Conservation (phyloP, 331 rosid genomes). For the Quercus lobata region DNA sequence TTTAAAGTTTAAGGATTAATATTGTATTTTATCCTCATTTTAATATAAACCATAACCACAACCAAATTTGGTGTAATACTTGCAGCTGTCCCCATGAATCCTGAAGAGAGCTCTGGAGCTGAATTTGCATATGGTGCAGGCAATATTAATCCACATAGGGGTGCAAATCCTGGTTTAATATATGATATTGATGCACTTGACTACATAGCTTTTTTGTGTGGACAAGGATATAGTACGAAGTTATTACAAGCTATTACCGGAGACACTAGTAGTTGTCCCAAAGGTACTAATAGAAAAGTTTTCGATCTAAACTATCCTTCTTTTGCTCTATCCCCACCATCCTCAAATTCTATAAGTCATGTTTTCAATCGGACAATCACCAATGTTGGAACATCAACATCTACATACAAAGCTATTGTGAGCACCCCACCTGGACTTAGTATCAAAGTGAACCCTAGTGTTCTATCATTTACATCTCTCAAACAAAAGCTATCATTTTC, state of each 20-base stretch:
- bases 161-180: conserved; percentile 28
- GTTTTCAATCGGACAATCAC: conserved; percentile 23
- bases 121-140: conserved; percentile 25
- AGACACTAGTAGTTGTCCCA: background rate
- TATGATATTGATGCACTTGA: conserved; percentile 18
- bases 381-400: conserved; percentile 27
- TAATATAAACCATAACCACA: background rate
- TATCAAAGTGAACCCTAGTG: conserved; percentile 26
- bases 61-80: background rate
- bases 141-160: conserved; percentile 8
- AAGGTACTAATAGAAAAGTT: background rate
- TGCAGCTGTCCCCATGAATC: background rate
- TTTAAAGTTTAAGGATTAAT: too few species aligned
- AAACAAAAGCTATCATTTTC: conserved; percentile 14
- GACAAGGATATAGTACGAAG: background rate
- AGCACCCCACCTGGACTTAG: background rate
- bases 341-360: background rate
- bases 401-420: conserved; percentile 20
- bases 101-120: background rate
- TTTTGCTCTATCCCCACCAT: background rate
- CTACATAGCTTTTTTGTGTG: conserved; percentile 25
- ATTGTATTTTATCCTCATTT: background rate
- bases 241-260: background rate
- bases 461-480: conserved; percentile 10
- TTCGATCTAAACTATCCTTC: conserved; percentile 28